Base-by-base conservation (phyloP, 2,329 filamentous ascomycete genomes). In the Ascochyta koolunga region DNA sequence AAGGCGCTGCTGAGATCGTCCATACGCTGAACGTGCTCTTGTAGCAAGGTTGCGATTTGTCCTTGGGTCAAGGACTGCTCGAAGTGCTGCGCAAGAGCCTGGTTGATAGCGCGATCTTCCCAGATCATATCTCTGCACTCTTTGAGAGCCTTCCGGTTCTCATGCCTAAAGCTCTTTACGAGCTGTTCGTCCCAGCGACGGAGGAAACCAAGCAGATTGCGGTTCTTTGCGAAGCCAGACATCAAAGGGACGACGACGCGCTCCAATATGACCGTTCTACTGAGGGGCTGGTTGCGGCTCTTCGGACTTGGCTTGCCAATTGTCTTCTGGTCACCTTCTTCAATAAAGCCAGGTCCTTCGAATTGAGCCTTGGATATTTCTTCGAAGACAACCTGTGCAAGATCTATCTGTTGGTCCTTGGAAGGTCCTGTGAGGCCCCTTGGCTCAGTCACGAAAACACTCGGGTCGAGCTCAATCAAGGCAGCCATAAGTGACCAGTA, bases 181-280 rank as follows among this genome's bases (percentile, higher is more conserved):
- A 76, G 62, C 38, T 76, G 71, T 8, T 59, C 50, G 41, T 74
- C 67, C 72, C 73, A 76, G 45, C 60, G 59, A n/a, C 54, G 58
- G 21, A 76, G 42, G 53, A 74, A 75, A 7, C 71, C 71, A 6
- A 69, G 47, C 5, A 76, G 50, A 43, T 74, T 67, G 10, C 73
- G 59, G 40, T 70, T 73, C 9, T 66, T 62, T 9, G 71, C 65
- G 44, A 70, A 76, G 2, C 72, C 68, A 22, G 62, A 64, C 56
- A 75, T 65, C 19, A 75, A 50, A 1, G 73, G 72, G 16, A 69
- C 49, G 19, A 75, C 48, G 7, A 75, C 58, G n/a, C 37, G 41
- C 5, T 56, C 51, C 27, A 66, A 16, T 2, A 68, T 47, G 10
- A 37, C 24, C 13, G 33, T 19, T 29, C 22, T 38, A 10, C 38